Percentiles rank a stretch among this genome's conserved stretches.
These are phyloP conservation scores for Posidonia oceanica DNA, from an alignment of 116 monocot genomes.

Conservation along the genomic window DNA sequence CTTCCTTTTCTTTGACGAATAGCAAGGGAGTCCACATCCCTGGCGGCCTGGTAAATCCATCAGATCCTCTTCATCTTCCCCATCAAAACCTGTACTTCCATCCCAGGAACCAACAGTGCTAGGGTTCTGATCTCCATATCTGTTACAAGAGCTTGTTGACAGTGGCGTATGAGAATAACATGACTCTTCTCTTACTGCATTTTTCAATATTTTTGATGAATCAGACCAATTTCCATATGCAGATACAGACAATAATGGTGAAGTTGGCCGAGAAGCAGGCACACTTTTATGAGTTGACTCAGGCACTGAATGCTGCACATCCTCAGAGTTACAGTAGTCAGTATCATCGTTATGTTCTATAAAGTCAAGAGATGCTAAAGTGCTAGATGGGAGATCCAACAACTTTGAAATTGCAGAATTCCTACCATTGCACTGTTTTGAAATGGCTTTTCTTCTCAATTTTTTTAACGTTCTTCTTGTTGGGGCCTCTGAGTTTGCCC, in stretches of 20 bases:
- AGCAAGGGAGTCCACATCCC: constrained; percentile 67
- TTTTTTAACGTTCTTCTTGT: constrained; percentile 30
- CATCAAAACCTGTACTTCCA: constrained; percentile 23
- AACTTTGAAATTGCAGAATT: constrained; percentile 25
- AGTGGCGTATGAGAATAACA: constrained; percentile 71
- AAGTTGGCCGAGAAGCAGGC: constrained; percentile 30
- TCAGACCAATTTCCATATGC: constrained; percentile 44
- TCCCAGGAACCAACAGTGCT: constrained; percentile 49
- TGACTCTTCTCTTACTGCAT: constrained; percentile 45
- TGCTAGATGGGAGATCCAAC: constrained; percentile 26
- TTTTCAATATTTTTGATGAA: constrained; percentile 50
- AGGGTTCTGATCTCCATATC: constrained; percentile 28
- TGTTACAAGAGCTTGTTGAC: constrained; percentile 62
- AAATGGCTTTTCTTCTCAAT: constrained; percentile 24
- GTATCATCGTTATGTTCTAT: constrained; percentile 42
- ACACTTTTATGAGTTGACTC: constrained; percentile 22
- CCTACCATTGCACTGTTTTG: constrained; percentile 13
- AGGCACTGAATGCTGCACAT: constrained; percentile 12
- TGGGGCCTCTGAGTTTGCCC: constrained; percentile 12
- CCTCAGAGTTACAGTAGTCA: constrained; percentile 32
- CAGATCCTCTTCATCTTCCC: constrained; percentile 32
- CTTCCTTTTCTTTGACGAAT: constrained; percentile 60
- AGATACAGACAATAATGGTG: constrained; percentile 55
- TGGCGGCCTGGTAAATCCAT: constrained; percentile 37
- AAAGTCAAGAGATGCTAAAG: constrained; percentile 11